phyloP scores from a whole-genome alignment of 2,329 filamentous ascomycete genomes.

The Fusarium napiforme region DNA sequence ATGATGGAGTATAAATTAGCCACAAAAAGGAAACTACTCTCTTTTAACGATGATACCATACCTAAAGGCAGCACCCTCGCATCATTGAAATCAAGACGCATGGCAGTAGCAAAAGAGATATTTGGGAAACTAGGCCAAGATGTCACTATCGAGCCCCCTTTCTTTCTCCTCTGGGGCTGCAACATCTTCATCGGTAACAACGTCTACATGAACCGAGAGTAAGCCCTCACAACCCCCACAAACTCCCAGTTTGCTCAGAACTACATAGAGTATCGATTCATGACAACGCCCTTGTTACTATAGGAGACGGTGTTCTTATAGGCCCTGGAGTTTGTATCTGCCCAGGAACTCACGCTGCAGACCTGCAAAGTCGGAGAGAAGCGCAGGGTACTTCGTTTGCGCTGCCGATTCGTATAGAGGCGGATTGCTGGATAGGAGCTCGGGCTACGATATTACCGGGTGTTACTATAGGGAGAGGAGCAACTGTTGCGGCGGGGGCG shows the following conservation, averaged over 20 bases:
- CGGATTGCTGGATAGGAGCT: conserved; percentile 21
- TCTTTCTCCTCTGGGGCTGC: conserved; percentile 23
- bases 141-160: conserved; percentile 6
- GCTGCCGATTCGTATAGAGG: conserved; percentile 12
- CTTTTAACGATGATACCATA: conserved; percentile 9
- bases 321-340: conserved; percentile 18
- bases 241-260: not conserved
- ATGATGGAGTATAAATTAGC: conserved; percentile 1
- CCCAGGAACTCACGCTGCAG: not conserved
- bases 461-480: conserved; percentile 9
- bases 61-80: not conserved
- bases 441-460: conserved; percentile 7
- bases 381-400: conserved; percentile 10
- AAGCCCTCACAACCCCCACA: not conserved
- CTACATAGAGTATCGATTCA: not conserved
- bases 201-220: conserved; percentile 25
- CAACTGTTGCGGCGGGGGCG: conserved; percentile 15
- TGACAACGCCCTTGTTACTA: conserved; percentile 16
- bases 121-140: not conserved
- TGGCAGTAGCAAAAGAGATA: conserved; percentile 8
- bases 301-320: conserved; percentile 3
- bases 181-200: conserved; percentile 5
- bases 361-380: not conserved
- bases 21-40: not conserved
- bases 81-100: conserved; percentile 1